Percentiles rank a stretch among this genome's conserved stretches.
These are phyloP conservation scores for Chenopodium album DNA, from an alignment of 148 eudicot species.

Conservation along the genomic window DNA sequence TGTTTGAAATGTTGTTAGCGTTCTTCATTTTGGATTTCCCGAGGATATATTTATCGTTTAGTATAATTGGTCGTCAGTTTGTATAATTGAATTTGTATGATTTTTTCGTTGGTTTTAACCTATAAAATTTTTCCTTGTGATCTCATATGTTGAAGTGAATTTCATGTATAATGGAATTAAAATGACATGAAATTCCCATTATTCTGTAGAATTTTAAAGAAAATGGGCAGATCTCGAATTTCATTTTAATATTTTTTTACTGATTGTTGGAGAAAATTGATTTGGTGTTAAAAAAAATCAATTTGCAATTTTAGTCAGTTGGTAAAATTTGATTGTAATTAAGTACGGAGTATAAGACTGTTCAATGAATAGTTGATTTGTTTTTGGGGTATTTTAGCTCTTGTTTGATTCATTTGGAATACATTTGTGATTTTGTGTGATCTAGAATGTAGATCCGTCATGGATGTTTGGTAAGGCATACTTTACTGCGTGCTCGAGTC, in stretches of 20 bases:
- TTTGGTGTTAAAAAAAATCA: neutral
- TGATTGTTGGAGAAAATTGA: neutral
- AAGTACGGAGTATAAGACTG: too few relatives aligned
- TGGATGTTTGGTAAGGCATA: neutral
- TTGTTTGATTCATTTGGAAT: neutral
- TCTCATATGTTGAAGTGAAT: neutral
- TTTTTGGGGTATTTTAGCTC: too few relatives aligned
- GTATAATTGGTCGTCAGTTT: neutral
- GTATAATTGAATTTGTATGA: neutral
- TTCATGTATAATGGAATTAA: neutral
- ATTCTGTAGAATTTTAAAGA: neutral
- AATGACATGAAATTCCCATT: neutral
- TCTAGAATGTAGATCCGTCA: neutral
- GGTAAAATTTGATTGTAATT: neutral
- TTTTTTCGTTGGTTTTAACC: neutral
- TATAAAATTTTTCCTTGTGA: neutral
- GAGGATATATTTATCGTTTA: too few relatives aligned
- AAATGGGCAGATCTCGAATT: constrained; percentile 11
- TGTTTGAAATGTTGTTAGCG: neutral
- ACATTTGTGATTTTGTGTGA: neutral
- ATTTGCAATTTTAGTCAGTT: neutral
- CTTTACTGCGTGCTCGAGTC: neutral
- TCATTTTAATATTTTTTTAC: neutral
- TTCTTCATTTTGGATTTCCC: neutral
- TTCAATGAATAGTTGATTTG: too few relatives aligned